Evolutionary conservation across 345 rosid genomes (phyloP), one percentile per base, ranked within the genome.

Genomic region (Lumnitzera racemosa): DNA sequence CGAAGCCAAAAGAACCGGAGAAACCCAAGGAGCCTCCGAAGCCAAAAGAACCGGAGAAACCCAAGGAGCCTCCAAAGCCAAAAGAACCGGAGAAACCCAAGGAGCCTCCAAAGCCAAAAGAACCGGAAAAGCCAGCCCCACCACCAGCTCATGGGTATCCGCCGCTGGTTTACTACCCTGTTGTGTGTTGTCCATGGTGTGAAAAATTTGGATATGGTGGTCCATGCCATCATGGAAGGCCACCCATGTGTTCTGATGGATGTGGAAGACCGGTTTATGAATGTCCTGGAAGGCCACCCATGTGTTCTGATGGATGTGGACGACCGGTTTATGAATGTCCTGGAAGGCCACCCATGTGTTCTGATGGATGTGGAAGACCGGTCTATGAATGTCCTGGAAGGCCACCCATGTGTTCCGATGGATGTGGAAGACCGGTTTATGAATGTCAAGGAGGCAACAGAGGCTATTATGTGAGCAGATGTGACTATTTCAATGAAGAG

Each of bases 251-350:
- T 36, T 4, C 8, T 36, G 43, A 36, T 36, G 43, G 43, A 36
- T 36, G 43, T 36, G 43, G 43, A 36, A 36, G 43, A 36, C 43
- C 43, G 6, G 43, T 9, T 36, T 4, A 36, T 36, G 43, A 36
- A 36, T 36, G 43, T 36, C 10, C 72, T 72, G 0, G 77, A 70
- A 27, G 29, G 29, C 29, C 29, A 27, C 31, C 31, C 31, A 27
- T 27, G 31, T 27, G 31, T 27, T 27, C 5, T 4, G 43, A 36
- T 36, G 67, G 70, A 11, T 77, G 69, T 49, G 87, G 85, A 12
- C 52, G 89, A 66, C 85, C 82, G 0, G 87, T 78, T 29, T 79
- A 72, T 46, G 84, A 79, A 4, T 74, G 89, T 59, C 80, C 59
- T 77, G 57, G 10, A 62, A 63, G 0, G 80, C 24, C 11, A 51